Percentiles rank a stretch among this genome's conserved stretches.
Evolutionary conservation across 2,329 filamentous ascomycete species (phyloP).

Genomic region (Dactylellina haptotyla): DNA sequence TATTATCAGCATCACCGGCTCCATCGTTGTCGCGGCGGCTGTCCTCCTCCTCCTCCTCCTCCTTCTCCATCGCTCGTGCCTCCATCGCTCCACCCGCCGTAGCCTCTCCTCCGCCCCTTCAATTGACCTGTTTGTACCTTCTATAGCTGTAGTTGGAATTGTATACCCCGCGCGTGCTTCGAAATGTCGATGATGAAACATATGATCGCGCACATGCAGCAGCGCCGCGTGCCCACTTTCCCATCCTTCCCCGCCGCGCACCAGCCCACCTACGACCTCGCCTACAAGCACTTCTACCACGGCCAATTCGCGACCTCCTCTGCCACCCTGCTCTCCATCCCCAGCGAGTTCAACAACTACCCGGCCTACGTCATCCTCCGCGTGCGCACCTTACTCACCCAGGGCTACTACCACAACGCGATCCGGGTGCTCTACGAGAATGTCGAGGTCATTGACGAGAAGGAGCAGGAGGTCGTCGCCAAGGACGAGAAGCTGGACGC

Average conservation of each 20-base stretch:
- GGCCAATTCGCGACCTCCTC: conserved; percentile 51
- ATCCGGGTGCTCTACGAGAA: conserved; percentile 40
- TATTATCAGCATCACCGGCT: conserved; percentile 7
- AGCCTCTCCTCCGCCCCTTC: background rate
- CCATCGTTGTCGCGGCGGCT: background rate
- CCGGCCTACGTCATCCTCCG: conserved; percentile 43
- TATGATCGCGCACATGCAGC: conserved; percentile 53
- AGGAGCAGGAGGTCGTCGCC: conserved; percentile 17
- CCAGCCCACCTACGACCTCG: conserved; percentile 29
- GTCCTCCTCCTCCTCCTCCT: background rate
- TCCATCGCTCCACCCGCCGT: background rate
- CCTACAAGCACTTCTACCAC: conserved; percentile 42
- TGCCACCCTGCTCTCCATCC: conserved; percentile 41
- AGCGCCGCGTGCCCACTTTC: conserved; percentile 46
- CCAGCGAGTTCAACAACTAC: conserved; percentile 46
- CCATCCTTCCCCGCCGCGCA: conserved; percentile 41
- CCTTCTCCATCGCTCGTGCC: background rate
- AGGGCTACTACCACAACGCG: conserved; percentile 51
- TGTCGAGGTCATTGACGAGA: conserved; percentile 43
- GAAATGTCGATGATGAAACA: conserved; percentile 49
- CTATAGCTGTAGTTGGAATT: background rate
- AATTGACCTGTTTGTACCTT: background rate
- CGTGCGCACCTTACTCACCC: conserved; percentile 36
- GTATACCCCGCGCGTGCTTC: background rate
- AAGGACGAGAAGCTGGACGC: conserved; percentile 21